phyloP scores from a whole-genome alignment of 169 alveolate genomes.

The Eimeria acervulina region DNA sequence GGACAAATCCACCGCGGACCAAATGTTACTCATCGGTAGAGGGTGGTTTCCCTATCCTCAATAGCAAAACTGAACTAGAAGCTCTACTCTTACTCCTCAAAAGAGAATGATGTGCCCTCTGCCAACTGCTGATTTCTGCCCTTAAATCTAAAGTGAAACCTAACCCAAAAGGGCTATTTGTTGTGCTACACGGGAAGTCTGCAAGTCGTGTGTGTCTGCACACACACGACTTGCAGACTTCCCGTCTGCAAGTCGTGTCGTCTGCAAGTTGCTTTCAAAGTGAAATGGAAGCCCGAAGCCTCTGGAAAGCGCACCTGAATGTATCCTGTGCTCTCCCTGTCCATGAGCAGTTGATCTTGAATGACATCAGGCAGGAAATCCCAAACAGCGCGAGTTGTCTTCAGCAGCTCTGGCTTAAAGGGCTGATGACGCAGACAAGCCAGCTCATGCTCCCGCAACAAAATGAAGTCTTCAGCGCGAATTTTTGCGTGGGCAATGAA shows the following conservation, averaged over 20 bases:
- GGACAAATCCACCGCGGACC: not conserved
- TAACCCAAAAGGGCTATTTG: not conserved
- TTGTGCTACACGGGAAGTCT: not conserved
- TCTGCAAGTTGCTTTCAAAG: not conserved
- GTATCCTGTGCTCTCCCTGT: conserved; percentile 99
- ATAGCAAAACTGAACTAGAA: not conserved
- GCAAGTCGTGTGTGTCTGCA: no score
- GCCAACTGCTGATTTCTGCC: not conserved
- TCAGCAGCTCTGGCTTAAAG: conserved; percentile 77
- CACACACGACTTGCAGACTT: no score
- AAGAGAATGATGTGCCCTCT: not conserved
- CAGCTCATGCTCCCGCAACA: not conserved
- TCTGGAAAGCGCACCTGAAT: conserved; percentile 89
- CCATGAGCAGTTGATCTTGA: conserved; percentile 97
- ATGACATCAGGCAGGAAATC: conserved; percentile 96
- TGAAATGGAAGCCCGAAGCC: not conserved
- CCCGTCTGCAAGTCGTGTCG: no score
- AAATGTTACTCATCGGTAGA: not conserved
- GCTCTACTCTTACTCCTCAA: not conserved
- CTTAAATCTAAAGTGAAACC: not conserved
- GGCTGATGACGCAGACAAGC: conserved; percentile 45
- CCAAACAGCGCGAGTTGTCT: conserved; percentile 88
- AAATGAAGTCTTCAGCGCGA: not conserved
- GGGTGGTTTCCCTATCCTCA: not conserved
- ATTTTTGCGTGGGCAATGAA: not conserved